Evolutionary conservation across 352 stramenopile species (phyloP), one percentile per base, ranked within the genome.

Genomic region (Globisporangium viniferum): DNA sequence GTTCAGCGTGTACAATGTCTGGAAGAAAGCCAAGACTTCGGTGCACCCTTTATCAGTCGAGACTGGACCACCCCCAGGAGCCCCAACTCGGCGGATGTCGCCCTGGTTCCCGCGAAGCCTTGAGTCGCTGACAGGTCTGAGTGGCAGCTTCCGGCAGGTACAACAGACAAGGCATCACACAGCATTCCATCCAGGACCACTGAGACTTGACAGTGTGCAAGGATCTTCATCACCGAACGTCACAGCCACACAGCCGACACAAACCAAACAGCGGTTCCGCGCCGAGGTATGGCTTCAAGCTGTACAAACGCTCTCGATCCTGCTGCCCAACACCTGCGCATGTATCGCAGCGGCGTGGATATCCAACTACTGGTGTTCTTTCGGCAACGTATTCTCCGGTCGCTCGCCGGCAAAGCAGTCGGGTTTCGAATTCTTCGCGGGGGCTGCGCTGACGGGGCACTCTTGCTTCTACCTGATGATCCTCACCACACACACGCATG

Each of bases 361-460:
- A 3, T 31, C 68, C 31, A 79, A 70, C 15, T 69, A 60, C 41
- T 55, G 44, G 8, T 72, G 64, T 59, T 72, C 69, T 35, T 15
- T 63, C 14, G 73, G 73, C 22, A 77, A 79, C 58, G 24, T 67
- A 4, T 77, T 81, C 29, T 54, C 73, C 5, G 53, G 69, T 9
- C 64, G 58, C 20, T 69, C 69, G 3, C 63, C 66, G 1, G 59
- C 59, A n/a, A 57, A 80, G 2, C 74, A 83, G 31, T 73, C 76
- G 8, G 55, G 68, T 5, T 46, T 36, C 2, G 69, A 73, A 55
- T 79, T 83, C 22, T 55, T 71, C 5, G 68, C 73, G 27, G 71
- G 70, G 2, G 71, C 57, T 41, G 49, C 71, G 18, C 14, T 75
- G 7, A 71, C 66, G 59, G 66, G 60, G 27, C 66, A 67, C 1